Evolutionary conservation across 441 rosid genomes (phyloP).

Genomic region (Biscutella auriculata): DNA sequence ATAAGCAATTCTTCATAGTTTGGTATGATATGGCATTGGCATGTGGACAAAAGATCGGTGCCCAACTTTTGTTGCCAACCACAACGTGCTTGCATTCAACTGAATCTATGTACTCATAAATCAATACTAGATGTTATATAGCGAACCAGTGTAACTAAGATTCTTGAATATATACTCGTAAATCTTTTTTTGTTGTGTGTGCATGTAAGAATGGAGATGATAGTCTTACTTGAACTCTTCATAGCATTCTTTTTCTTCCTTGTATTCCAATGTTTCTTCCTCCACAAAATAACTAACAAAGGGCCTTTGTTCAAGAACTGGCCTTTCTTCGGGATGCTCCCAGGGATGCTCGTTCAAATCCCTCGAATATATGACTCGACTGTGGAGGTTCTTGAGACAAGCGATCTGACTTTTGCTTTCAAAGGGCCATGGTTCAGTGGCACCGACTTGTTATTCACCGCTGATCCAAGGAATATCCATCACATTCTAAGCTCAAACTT

Average conservation of each 20-base stretch:
- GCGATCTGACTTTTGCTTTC: constrained; percentile 9
- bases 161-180: too few relatives aligned
- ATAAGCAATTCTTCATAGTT: too few relatives aligned
- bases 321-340: constrained; percentile 28
- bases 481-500: constrained; percentile 25
- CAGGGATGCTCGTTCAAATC: constrained; percentile 10
- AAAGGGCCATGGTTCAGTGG: constrained; percentile 19
- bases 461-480: constrained; percentile 25
- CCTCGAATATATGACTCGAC: constrained; percentile 17
- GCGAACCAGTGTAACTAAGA: too few relatives aligned
- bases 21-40: too few relatives aligned
- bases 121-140: too few relatives aligned
- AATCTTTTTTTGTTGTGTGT: too few relatives aligned
- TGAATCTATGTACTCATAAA: too few relatives aligned
- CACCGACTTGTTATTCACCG: constrained; percentile 19
- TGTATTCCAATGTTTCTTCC: background rate
- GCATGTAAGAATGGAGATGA: background rate
- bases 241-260: constrained; percentile 7
- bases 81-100: too few relatives aligned
- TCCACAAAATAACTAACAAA: constrained; percentile 5
- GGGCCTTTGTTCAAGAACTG: constrained; percentile 11
- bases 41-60: too few relatives aligned
- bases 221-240: background rate
- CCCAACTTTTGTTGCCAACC: too few relatives aligned
- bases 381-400: background rate